Percentiles rank a stretch among this genome's conserved stretches.
Evolutionary conservation across 2,329 filamentous ascomycete genomes (phyloP).

Genomic region (Verticillium alfalfae): DNA sequence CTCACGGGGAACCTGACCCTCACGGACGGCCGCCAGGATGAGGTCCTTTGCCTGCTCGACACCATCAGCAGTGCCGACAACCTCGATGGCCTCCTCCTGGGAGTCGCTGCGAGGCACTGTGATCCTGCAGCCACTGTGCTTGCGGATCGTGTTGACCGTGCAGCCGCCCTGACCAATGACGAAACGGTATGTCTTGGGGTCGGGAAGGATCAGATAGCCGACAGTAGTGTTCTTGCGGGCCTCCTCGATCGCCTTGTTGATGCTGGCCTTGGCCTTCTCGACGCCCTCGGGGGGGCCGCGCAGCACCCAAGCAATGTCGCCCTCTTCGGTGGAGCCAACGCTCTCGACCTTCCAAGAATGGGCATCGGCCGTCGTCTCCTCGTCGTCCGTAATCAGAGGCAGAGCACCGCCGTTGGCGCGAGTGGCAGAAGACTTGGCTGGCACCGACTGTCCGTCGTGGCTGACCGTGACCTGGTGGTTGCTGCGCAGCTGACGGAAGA

Average conservation of each 20-base stretch:
- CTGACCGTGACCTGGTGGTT: constrained; percentile 88
- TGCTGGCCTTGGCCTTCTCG: constrained; percentile 70
- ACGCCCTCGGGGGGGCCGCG: constrained; percentile 73
- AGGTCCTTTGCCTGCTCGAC: constrained; percentile 83
- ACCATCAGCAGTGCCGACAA: constrained; percentile 72
- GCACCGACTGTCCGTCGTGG: constrained; percentile 75
- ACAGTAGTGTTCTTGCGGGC: constrained; percentile 65
- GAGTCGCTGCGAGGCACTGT: constrained; percentile 81
- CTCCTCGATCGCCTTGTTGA: constrained; percentile 68
- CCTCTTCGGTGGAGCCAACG: constrained; percentile 52
- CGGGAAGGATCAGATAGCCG: constrained; percentile 84
- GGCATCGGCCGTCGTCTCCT: constrained; percentile 54
- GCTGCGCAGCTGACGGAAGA: constrained; percentile 86
- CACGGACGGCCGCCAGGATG: constrained; percentile 77
- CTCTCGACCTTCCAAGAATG: constrained; percentile 84
- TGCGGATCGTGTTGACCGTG: constrained; percentile 89
- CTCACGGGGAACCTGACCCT: constrained; percentile 34
- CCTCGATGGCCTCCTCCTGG: constrained; percentile 79
- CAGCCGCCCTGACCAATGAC: constrained; percentile 85
- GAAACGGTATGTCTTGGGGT: constrained; percentile 82
- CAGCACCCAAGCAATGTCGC: constrained; percentile 85
- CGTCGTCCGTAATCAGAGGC: constrained; percentile 91
- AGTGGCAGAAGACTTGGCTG: constrained; percentile 54
- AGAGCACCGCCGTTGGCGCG: constrained; percentile 58
- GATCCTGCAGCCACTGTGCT: constrained; percentile 88